Evolutionary conservation across 2,329 filamentous ascomycete species (phyloP).

Genomic region (Diplodia sapinea): DNA sequence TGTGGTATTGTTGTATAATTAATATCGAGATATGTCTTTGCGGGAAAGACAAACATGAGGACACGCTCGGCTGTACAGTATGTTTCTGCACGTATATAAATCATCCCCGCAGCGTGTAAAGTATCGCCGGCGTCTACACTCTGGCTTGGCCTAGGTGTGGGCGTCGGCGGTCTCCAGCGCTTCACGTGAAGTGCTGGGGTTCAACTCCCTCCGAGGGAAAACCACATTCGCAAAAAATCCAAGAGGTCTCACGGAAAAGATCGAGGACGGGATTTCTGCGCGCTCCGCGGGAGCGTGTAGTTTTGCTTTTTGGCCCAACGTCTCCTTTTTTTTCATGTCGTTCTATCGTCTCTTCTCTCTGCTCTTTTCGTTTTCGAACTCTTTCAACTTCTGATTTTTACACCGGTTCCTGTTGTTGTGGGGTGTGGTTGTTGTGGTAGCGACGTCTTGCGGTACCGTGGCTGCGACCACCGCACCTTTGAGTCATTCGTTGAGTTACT

Average conservation of each 20-base stretch:
- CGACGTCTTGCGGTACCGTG: background rate
- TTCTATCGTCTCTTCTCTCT: background rate
- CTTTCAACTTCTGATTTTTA: background rate
- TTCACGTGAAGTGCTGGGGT: background rate
- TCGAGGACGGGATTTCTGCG: background rate
- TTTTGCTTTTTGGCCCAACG: background rate
- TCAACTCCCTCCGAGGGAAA: background rate
- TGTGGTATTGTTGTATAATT: no score
- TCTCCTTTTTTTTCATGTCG: background rate
- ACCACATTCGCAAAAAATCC: background rate
- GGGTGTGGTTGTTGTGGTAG: background rate
- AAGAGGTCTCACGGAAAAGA: background rate
- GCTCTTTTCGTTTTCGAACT: background rate
- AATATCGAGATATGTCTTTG: no score
- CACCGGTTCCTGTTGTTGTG: background rate
- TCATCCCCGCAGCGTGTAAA: background rate
- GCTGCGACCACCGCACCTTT: background rate
- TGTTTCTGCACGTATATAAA: background rate
- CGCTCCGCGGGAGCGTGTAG: background rate
- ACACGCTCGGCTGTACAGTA: background rate
- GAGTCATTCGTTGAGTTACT: background rate
- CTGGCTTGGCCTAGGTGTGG: background rate
- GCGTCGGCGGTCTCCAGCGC: background rate
- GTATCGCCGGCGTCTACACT: background rate
- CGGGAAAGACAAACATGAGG: background rate